phyloP scores from a whole-genome alignment of 805 yeast species.

The Scheffersomyces amazonensis region DNA sequence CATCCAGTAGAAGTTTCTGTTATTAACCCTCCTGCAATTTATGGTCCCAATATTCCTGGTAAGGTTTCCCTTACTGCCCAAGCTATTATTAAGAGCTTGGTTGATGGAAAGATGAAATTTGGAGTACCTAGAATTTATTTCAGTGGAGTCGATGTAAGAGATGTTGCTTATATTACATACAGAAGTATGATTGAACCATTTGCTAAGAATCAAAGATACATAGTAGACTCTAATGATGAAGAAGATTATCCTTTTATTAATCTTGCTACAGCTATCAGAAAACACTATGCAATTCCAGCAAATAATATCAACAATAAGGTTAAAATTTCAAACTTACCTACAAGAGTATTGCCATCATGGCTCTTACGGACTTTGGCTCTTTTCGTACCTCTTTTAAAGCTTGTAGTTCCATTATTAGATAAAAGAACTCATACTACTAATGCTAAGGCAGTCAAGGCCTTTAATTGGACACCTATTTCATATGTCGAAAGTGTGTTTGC shows the following conservation, averaged over 20 bases:
- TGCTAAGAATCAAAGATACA: background rate
- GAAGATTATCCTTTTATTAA: background rate
- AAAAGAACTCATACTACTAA: background rate
- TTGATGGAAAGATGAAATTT: background rate
- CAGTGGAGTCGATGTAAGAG: background rate
- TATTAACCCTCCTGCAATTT: constrained; percentile 4
- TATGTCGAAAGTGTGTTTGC: background rate
- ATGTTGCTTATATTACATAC: background rate
- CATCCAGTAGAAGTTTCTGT: constrained; percentile 3
- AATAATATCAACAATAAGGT: background rate
- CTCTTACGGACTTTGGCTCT: background rate
- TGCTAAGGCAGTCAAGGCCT: background rate
- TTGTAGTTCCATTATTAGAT: background rate
- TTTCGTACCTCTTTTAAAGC: background rate
- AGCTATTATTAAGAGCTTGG: background rate
- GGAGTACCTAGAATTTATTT: background rate
- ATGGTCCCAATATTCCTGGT: constrained; percentile 5
- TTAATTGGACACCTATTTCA: background rate
- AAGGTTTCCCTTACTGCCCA: background rate
- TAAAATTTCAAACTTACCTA: background rate
- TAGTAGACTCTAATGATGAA: background rate
- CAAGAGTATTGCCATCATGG: background rate
- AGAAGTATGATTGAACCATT: background rate
- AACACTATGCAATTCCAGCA: background rate
- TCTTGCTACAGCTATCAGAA: background rate